A percentile compares a stretch with the other conserved stretches of the same genome.
Conservation (phyloP, 2,329 filamentous ascomycete genomes). For the Apiospora marii region DNA sequence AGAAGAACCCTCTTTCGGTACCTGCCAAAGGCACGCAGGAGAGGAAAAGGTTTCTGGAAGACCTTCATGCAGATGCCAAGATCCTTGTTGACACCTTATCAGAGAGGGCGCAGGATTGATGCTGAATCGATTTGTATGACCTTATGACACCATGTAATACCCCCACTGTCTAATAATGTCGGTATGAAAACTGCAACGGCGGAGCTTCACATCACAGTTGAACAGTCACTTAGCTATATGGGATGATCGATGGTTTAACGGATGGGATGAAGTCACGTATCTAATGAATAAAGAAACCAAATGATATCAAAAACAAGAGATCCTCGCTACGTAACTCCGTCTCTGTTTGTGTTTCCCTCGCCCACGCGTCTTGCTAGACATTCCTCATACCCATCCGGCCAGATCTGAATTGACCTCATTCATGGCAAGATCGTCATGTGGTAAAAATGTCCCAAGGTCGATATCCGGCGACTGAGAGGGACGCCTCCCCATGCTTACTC, state of each 20-base stretch:
- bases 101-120: constrained; percentile 14
- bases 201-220: background rate
- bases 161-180: background rate
- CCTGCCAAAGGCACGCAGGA: constrained; percentile 49
- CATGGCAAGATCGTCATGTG: background rate
- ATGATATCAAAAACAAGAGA: background rate
- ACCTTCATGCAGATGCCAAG: constrained; percentile 58
- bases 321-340: background rate
- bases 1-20: constrained; percentile 47
- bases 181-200: background rate
- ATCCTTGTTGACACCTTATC: constrained; percentile 52
- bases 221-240: background rate
- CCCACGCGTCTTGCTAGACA: background rate
- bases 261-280: constrained; percentile 12
- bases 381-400: background rate
- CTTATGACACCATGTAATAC: background rate
- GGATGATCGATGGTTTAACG: background rate
- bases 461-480: constrained; percentile 5
- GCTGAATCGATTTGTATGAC: background rate
- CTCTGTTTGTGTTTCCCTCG: background rate
- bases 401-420: background rate
- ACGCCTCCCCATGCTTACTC: constrained; percentile 10
- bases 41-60: constrained; percentile 44
- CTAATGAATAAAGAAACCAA: constrained; percentile 4
- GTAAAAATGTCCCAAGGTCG: background rate